phyloP scores from a whole-genome alignment of 306 rosid genomes.

The Vigna hirtella region DNA sequence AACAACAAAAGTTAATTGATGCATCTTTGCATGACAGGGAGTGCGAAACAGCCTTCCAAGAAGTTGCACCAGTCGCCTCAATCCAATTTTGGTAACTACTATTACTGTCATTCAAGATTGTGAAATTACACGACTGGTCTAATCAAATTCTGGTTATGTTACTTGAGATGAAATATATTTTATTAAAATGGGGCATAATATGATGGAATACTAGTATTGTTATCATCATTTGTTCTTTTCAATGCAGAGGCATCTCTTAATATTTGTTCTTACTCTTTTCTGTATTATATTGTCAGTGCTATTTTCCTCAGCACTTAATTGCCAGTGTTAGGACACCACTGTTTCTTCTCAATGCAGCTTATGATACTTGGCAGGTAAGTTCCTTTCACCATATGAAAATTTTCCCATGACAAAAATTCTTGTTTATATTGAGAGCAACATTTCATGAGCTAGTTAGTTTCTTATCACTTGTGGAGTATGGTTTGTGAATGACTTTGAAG shows the following conservation, averaged over 20 bases:
- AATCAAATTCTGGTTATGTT: neutral
- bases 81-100: conserved; percentile 67
- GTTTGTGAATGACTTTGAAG: too few species aligned
- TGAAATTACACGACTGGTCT: conserved; percentile 3
- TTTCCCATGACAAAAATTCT: neutral
- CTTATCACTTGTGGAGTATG: too few species aligned
- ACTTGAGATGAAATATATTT: conserved; percentile 17
- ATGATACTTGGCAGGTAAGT: conserved; percentile 93
- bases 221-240: neutral
- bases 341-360: conserved; percentile 88
- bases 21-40: conserved; percentile 53
- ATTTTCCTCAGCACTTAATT: conserved; percentile 79
- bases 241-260: conserved; percentile 32
- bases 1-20: conserved; percentile 1
- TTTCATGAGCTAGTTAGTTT: too few species aligned
- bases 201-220: neutral
- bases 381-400: neutral
- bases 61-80: conserved; percentile 64
- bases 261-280: neutral
- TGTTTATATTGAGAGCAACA: too few species aligned
- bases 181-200: neutral
- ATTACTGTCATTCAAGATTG: conserved; percentile 30
- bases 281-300: conserved; percentile 60
- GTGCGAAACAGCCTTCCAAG: conserved; percentile 64
- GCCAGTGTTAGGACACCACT: conserved; percentile 76